phyloP scores from a whole-genome alignment of 176 grass and related monocot species.

The Hsuehochloa calcarea region DNA sequence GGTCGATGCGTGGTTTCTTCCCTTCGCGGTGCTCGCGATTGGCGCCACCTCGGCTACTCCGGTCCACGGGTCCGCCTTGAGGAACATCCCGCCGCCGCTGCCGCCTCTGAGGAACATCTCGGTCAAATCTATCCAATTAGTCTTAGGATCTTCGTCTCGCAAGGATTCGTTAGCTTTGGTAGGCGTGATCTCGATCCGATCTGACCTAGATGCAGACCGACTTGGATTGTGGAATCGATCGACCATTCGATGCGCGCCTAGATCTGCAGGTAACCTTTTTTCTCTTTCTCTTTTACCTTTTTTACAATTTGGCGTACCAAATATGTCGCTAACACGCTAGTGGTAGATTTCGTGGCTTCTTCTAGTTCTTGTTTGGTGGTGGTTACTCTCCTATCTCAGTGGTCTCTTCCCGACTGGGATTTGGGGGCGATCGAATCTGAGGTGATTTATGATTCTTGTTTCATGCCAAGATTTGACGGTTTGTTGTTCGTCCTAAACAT shows the following conservation, averaged over 20 bases:
- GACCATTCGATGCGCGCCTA: background rate
- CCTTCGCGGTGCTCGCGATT: too few species aligned
- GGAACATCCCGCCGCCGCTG: too few species aligned
- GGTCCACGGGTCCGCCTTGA: too few species aligned
- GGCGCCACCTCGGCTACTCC: too few species aligned
- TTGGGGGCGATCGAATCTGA: background rate
- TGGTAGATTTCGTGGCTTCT: background rate
- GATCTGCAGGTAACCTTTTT: background rate
- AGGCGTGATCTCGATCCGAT: background rate
- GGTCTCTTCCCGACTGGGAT: background rate
- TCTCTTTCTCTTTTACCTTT: too few species aligned
- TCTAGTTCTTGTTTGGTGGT: background rate
- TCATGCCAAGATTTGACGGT: background rate
- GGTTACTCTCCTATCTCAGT: background rate
- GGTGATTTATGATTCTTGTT: background rate
- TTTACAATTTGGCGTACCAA: background rate
- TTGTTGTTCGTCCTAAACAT: background rate
- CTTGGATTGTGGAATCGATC: background rate
- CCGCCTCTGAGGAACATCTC: too few species aligned
- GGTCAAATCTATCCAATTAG: too few species aligned
- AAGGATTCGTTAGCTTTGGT: background rate
- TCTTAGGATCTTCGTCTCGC: background rate
- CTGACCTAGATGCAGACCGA: background rate
- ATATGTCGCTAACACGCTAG: background rate
- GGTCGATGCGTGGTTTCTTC: too few species aligned